Conservation (phyloP, 208 protist genomes). For the Trypanosoma brucei region DNA sequence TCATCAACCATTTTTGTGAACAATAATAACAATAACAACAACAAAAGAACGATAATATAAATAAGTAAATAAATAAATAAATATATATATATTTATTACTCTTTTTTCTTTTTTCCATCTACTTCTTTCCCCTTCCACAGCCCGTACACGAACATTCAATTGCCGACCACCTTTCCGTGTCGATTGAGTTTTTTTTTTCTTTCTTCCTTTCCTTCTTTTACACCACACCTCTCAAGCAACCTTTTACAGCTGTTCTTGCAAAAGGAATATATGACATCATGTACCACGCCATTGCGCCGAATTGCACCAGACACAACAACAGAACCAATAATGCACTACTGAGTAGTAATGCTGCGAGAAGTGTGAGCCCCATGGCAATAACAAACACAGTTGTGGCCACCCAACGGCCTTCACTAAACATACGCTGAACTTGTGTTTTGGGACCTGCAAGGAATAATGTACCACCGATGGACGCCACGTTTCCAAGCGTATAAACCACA, state of each 20-base stretch:
- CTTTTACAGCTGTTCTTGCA: conserved; percentile 52
- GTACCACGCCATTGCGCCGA: conserved; percentile 78
- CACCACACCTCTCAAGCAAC: conserved; percentile 5
- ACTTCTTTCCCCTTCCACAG: no score
- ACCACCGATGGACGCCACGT: conserved; percentile 42
- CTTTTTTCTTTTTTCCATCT: no score
- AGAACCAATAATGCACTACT: conserved; percentile 55
- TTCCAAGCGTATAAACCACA: conserved; percentile 71
- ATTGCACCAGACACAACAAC: conserved; percentile 65
- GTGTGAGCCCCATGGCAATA: conserved; percentile 58
- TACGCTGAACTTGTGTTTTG: conserved; percentile 63
- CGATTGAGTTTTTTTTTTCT: neutral
- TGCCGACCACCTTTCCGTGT: no score
- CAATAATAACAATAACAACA: no score
- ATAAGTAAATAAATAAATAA: no score
- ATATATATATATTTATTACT: no score
- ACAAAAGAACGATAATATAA: no score
- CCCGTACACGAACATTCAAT: no score
- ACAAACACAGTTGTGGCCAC: conserved; percentile 75
- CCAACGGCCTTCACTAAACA: conserved; percentile 78
- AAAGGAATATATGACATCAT: conserved; percentile 85
- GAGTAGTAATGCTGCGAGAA: conserved; percentile 56
- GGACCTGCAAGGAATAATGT: conserved; percentile 82
- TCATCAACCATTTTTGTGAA: no score
- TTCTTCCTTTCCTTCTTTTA: neutral